Evolutionary conservation across 2,329 filamentous ascomycete genomes (phyloP), one percentile per base, ranked within the genome.

Genomic region (Acrodontium crateriforme): DNA sequence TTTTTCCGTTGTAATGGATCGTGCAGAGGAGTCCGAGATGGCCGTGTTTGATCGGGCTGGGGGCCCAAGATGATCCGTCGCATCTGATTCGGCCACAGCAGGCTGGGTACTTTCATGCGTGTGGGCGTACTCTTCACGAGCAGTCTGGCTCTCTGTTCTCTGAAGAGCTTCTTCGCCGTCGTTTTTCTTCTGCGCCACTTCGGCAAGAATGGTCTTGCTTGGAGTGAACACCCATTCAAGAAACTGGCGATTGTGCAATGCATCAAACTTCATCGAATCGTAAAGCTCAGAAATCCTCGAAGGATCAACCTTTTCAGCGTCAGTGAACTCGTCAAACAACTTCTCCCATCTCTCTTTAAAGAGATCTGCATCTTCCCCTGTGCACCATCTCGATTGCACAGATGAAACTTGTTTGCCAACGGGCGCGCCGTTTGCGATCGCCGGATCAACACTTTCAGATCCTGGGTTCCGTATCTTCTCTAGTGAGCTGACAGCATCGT

Each of bases 241-340:
- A 47, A 98, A 98, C 37, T 84, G 82, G 2, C 89, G 75, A 50
- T 98, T 98, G 56, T 98, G 91, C 9, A 98, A 65, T 1, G 89
- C 89, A 53, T 98, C 89, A 40, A 95, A 98, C 55, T 98, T 98
- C 89, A 98, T 95, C 12, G 87, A 95, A 54, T 98, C 89, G 53
- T 98, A 98, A 3, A 98, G 69, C 59, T 98, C 89, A 4, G 84
- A 94, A 37, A 98, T 87, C 61, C 98, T 98, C 64, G 85, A 93
- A 11, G 91, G 91, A 54, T 98, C 89, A 11, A 95, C 84, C 61
- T 98, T 98, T 47, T 98, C 89, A 1, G 81, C 78, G 52, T 98
- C 91, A 40, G 80, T 89, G 47, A 98, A 98, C 50, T 98, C 89
- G 25, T 77, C 73, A 56, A 98, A 98, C 2, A 98, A 69, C 60